Percentiles rank a stretch among this genome's conserved stretches.
Conservation (phyloP, 2,329 filamentous ascomycete genomes). For the Ophiostoma pallidulum region DNA sequence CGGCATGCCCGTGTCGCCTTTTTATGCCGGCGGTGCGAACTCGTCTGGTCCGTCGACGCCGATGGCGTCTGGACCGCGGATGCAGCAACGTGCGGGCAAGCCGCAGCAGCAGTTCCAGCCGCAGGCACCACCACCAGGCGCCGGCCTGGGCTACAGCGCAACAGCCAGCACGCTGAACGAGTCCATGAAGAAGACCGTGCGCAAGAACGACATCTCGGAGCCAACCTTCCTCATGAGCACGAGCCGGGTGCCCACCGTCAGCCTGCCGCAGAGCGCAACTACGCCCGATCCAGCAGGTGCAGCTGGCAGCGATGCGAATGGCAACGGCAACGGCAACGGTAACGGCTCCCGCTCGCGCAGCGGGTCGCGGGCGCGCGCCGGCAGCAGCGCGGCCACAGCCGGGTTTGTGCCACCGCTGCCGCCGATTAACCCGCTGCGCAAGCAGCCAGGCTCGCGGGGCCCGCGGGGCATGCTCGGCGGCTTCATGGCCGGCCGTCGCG, state of each 20-base stretch:
- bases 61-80: slow-evolving; percentile 19
- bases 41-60: slow-evolving; percentile 28
- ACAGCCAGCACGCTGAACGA: slow-evolving; percentile 28
- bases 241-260: slow-evolving; percentile 34
- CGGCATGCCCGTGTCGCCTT: slow-evolving; percentile 25
- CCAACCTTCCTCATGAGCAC: slow-evolving; percentile 38
- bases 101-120: slow-evolving; percentile 19
- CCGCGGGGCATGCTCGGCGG: slow-evolving; percentile 32
- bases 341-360: slow-evolving; percentile 24
- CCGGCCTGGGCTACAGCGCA: slow-evolving; percentile 13
- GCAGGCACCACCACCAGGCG: slow-evolving; percentile 17
- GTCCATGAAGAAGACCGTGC: slow-evolving; percentile 32
- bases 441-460: slow-evolving; percentile 27
- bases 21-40: slow-evolving; percentile 10
- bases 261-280: slow-evolving; percentile 25
- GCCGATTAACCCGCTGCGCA: slow-evolving; percentile 49
- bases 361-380: slow-evolving; percentile 30
- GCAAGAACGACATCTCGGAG: slow-evolving; percentile 41
- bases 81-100: slow-evolving; percentile 2
- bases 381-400: slow-evolving; percentile 25
- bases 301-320: too few relatives aligned
- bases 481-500: slow-evolving; percentile 26
- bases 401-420: slow-evolving; percentile 36
- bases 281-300: too few relatives aligned
- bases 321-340: slow-evolving; percentile 20